Base-by-base conservation (phyloP, 1,139 yeast genomes). In the Candida smagusa region DNA sequence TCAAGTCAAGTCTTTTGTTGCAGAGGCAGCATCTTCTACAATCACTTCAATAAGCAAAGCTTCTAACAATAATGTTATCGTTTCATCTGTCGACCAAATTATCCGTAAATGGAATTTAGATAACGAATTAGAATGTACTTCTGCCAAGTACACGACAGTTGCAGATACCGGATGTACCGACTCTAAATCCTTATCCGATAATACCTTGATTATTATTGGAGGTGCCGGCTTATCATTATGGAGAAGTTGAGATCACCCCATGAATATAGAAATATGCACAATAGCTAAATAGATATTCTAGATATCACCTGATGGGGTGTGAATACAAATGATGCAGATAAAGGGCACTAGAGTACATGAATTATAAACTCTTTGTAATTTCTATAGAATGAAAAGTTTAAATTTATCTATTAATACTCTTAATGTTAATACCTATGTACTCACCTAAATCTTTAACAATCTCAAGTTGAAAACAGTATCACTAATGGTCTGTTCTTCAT, bases 151-250 rank as follows among this genome's bases (percentile, higher is more conserved):
- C 56, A 86, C 96, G 2, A 83, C 96, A 0, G 77, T 89, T 27
- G 95, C 97, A 0, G 98, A 92, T 54, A 86, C 96, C 0, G 97
- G 96, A 0, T 81, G 89, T 39, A 59, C 79, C 31, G 84, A 71
- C 37, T 47, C 70, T 1, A 50, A 68, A 1, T 31, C 35, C 0
- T 46, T 59, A n/a, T 57, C 49, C 2, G 58, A 54, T 7, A 34
- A 35, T 2, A 48, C 54, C 2, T 39, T 68, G n/a, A 63, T 67
- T 0, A 54, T 81, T 6, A 58, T 83, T 19, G 92, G 87, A 9
- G 94, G 94, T 11, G 83, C 86, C 3, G 94, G 94, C 2, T 51
- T 82, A 22, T 79, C 88, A 32, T 47, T 68, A 9, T 81, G 81
- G 82, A 55, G 54, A 34, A 38, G 56, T n/a, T 24, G 16, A 27